Percentiles rank a stretch among this genome's conserved stretches.
Conservation (phyloP, 1,139 yeast species). For the Zygosaccharomyces sapae region DNA sequence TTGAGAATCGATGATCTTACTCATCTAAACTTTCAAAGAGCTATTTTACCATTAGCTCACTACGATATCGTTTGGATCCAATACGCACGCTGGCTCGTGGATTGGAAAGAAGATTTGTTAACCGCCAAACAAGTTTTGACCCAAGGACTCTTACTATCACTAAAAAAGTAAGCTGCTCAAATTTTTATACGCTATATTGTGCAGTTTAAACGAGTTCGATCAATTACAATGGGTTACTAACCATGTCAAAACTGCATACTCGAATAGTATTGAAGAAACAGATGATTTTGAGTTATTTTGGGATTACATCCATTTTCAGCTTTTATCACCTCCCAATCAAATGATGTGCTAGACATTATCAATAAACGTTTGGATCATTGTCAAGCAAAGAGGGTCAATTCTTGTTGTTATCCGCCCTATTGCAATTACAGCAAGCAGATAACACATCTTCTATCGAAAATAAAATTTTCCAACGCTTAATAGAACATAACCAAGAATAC, state of each 20-base stretch:
- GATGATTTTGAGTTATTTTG: slow-evolving; percentile 31
- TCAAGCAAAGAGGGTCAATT: slow-evolving; percentile 21
- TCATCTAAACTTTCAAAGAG: slow-evolving; percentile 34
- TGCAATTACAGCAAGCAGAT: slow-evolving; percentile 26
- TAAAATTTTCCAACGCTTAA: slow-evolving; percentile 23
- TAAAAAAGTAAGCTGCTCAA: slow-evolving; percentile 26
- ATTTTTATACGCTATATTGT: slow-evolving; percentile 21
- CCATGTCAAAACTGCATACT: slow-evolving; percentile 15
- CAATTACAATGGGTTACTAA: slow-evolving; percentile 17
- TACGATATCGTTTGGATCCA: slow-evolving; percentile 34
- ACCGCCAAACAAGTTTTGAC: slow-evolving; percentile 28
- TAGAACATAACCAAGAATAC: slow-evolving; percentile 18
- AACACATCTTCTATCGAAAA: slow-evolving; percentile 25
- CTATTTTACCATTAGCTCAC: slow-evolving; percentile 30
- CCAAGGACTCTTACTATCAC: slow-evolving; percentile 22
- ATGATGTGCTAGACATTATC: slow-evolving; percentile 17
- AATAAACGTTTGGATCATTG: slow-evolving; percentile 21
- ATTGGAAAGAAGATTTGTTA: slow-evolving; percentile 20
- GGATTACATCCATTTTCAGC: slow-evolving; percentile 29
- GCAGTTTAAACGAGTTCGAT: slow-evolving; percentile 23
- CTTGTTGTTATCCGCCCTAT: slow-evolving; percentile 19
- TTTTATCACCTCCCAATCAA: slow-evolving; percentile 19
- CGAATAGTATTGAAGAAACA: slow-evolving; percentile 18
- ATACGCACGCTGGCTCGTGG: slow-evolving; percentile 33
- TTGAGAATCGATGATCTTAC: slow-evolving; percentile 21